phyloP scores from a whole-genome alignment of 1,284 basidiomycete genomes.

The Somion occarium region DNA sequence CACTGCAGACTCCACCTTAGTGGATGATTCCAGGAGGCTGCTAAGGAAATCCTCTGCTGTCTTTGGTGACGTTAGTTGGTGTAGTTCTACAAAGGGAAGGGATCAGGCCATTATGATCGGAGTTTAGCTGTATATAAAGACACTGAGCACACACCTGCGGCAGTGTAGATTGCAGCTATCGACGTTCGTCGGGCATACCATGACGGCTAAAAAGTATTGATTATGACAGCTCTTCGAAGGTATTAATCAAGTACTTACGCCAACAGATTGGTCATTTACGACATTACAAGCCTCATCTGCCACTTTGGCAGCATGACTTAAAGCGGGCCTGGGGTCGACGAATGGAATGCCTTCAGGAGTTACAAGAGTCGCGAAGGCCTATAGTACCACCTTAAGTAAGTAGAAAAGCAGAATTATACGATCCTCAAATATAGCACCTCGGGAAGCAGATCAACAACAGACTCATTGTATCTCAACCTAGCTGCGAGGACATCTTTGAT shows the following conservation, averaged over 20 bases:
- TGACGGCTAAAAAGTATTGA: conserved; percentile 38
- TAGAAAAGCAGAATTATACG: background rate
- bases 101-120: background rate
- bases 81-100: conserved; percentile 52
- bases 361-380: conserved; percentile 64
- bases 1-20: conserved; percentile 37
- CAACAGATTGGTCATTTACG: conserved; percentile 44
- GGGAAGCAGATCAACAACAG: conserved; percentile 55
- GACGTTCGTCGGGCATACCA: conserved; percentile 67
- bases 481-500: conserved; percentile 46
- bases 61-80: conserved; percentile 65
- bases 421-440: conserved; percentile 40
- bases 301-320: conserved; percentile 53
- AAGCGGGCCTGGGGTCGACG: conserved; percentile 52
- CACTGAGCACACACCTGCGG: conserved; percentile 43
- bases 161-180: conserved; percentile 59
- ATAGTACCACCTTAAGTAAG: too few species aligned
- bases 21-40: conserved; percentile 46
- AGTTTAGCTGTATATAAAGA: background rate
- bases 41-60: conserved; percentile 65
- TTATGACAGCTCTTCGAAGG: background rate
- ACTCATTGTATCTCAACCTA: conserved; percentile 58
- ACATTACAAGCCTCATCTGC: conserved; percentile 67
- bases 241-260: conserved; percentile 35
- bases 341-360: conserved; percentile 45